Base-by-base conservation (phyloP, 2,329 filamentous ascomycete genomes). In the Paradendryphiella salina region DNA sequence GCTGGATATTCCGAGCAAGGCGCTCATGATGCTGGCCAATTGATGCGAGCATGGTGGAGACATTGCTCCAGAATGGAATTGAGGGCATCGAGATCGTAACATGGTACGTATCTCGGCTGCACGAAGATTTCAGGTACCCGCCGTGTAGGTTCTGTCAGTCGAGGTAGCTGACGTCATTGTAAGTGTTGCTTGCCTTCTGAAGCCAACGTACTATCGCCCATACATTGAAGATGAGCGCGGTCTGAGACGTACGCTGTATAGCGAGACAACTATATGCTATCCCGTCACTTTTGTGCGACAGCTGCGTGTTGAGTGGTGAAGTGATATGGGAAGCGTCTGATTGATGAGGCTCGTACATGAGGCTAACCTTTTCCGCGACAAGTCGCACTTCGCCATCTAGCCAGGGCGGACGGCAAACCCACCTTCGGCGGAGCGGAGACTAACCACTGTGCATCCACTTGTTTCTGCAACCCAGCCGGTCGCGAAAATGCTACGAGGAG, bases 381-480 rank as follows among this genome's bases (percentile, higher is more conserved):
- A 36, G 35, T 45, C 36, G 43, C 40, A 41, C 34, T 33, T 50
- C 15, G 40, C 45, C 23, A 44, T 46, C 39, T 44, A 23, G 47
- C 31, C 32, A 34, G 50, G 50, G 50, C 45, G 44, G 55, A 38
- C 38, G 47, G 50, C 37, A 53, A 53, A 10, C 44, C 45, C 32
- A 49, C 42, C 35, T 58, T 61, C 57, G 59, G 57, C 53, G 54
- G 52, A 60, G 42, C 57, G 59, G 59, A 61, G 54, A 34, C 52
- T 54, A 45, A 43, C 26, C 40, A 34, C 44, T 43, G 50, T 43
- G 54, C 55, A 57, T 49, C 59, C 59, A 61, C 57, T 54, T 52
- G 36, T 51, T 35, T 50, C 50, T 54, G 46, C 54, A 61, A 41
- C 50, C 56, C 48, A 49, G 44, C 47, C 45, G 31, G 50, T 51